These are phyloP conservation scores for Kodamaea kaohsiungensis DNA, from an alignment of 805 yeast species.

Conservation along the genomic window DNA sequence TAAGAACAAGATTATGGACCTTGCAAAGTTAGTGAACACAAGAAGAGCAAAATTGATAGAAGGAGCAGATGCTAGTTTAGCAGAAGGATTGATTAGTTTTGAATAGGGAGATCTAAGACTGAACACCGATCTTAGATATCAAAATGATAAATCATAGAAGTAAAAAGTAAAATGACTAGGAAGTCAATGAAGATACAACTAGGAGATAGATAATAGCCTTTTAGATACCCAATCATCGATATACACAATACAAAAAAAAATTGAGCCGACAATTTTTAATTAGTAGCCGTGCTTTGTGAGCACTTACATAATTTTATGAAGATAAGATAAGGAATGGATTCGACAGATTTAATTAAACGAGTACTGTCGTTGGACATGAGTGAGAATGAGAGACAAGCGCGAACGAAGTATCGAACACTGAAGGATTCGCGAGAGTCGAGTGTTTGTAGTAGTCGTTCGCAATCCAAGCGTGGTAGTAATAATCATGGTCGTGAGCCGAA, in stretches of 20 bases:
- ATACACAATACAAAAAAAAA: too few species aligned
- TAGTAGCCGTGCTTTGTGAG: background rate
- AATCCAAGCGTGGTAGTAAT: background rate
- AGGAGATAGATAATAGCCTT: too few species aligned
- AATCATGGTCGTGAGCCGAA: slow-evolving; percentile 1
- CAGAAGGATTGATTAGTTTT: slow-evolving; percentile 29
- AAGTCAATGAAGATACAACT: too few species aligned
- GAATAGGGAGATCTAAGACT: too few species aligned
- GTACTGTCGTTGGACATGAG: background rate
- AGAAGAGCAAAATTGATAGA: slow-evolving; percentile 45
- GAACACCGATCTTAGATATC: too few species aligned
- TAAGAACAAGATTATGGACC: slow-evolving; percentile 41
- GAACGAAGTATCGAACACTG: slow-evolving; percentile 2
- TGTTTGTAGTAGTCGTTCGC: background rate
- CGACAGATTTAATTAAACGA: background rate
- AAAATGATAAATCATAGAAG: too few species aligned
- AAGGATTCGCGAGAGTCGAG: slow-evolving; percentile 5
- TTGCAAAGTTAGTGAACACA: slow-evolving; percentile 42
- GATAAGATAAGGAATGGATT: background rate
- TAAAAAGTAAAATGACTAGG: too few species aligned
- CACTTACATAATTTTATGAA: background rate
- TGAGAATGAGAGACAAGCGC: slow-evolving; percentile 7
- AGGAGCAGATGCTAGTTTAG: slow-evolving; percentile 44
- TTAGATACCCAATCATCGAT: too few species aligned
- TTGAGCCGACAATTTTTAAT: too few species aligned